Conservation (phyloP, 371 early-diverging fungal genomes). For the Enterocytospora artemiae region DNA sequence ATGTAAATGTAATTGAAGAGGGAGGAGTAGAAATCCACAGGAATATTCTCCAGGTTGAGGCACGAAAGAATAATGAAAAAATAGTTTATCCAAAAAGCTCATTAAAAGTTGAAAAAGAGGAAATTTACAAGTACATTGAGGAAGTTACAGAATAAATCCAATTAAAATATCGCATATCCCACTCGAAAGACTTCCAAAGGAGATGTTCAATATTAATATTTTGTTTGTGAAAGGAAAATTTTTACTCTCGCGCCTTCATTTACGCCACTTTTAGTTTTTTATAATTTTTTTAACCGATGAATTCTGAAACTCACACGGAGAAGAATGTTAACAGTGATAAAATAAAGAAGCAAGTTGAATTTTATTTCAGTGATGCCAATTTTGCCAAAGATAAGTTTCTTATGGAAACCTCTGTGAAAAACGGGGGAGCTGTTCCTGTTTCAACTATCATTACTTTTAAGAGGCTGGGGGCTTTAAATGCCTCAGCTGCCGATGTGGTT, state of each 20-base stretch:
- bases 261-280: background rate
- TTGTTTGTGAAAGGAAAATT: no score
- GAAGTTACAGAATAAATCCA: conserved; percentile 30
- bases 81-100: conserved; percentile 27
- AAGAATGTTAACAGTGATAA: conserved; percentile 10
- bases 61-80: conserved; percentile 22
- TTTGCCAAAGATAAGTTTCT: conserved; percentile 54
- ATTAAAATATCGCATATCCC: no score
- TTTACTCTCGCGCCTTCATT: no score
- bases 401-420: conserved; percentile 29
- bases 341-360: conserved; percentile 55
- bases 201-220: no score
- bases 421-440: conserved; percentile 45
- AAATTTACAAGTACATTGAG: conserved; percentile 42
- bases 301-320: background rate
- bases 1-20: conserved; percentile 61
- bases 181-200: no score
- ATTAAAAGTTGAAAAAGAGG: conserved; percentile 34
- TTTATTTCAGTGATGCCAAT: conserved; percentile 58
- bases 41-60: conserved; percentile 43
- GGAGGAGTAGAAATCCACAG: conserved; percentile 24
- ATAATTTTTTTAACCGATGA: background rate
- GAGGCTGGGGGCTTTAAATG: conserved; percentile 34
- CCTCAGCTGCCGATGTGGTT: conserved; percentile 39
- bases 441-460: conserved; percentile 48